These are phyloP conservation scores for Phellopilus nigrolimitatus DNA, from an alignment of 1,284 basidiomycete genomes.

Conservation along the genomic window DNA sequence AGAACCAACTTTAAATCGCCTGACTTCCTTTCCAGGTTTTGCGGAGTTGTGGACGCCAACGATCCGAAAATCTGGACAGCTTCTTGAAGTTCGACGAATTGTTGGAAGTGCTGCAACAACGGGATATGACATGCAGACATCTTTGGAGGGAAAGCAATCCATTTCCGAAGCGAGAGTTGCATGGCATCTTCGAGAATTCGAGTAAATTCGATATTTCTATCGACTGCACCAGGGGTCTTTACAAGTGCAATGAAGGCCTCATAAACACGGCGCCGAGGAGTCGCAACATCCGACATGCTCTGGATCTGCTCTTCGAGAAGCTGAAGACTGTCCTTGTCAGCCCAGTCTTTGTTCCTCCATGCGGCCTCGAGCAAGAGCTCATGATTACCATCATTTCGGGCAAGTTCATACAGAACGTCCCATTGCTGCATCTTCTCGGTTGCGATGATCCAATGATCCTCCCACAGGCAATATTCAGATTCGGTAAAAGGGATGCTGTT, in stretches of 20 bases:
- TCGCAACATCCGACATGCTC: conserved; percentile 79
- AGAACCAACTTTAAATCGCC: conserved; percentile 94
- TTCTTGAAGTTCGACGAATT: conserved; percentile 97
- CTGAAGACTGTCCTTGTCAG: conserved; percentile 70
- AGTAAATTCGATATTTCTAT: conserved; percentile 79
- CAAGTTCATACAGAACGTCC: conserved; percentile 94
- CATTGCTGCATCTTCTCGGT: conserved; percentile 98
- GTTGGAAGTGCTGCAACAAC: conserved; percentile 96
- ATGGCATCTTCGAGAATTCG: conserved; percentile 93
- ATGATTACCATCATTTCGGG: conserved; percentile 85
- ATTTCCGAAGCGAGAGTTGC: conserved; percentile 94
- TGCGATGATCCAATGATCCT: conserved; percentile 98
- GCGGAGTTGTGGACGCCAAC: conserved; percentile 80
- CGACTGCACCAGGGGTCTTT: conserved; percentile 57
- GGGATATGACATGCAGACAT: conserved; percentile 93
- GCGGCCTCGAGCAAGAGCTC: conserved; percentile 94
- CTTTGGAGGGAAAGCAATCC: conserved; percentile 83
- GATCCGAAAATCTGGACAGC: conserved; percentile 94
- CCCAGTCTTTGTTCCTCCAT: conserved; percentile 95
- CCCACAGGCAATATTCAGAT: conserved; percentile 96
- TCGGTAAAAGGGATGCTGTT: conserved; percentile 91
- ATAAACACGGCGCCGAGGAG: conserved; percentile 91
- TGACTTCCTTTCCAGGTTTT: conserved; percentile 93
- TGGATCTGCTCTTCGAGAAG: conserved; percentile 83
- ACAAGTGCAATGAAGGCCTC: conserved; percentile 91